phyloP scores from a whole-genome alignment of 2,329 filamentous ascomycete genomes.

The Trichoderma lentiforme region DNA sequence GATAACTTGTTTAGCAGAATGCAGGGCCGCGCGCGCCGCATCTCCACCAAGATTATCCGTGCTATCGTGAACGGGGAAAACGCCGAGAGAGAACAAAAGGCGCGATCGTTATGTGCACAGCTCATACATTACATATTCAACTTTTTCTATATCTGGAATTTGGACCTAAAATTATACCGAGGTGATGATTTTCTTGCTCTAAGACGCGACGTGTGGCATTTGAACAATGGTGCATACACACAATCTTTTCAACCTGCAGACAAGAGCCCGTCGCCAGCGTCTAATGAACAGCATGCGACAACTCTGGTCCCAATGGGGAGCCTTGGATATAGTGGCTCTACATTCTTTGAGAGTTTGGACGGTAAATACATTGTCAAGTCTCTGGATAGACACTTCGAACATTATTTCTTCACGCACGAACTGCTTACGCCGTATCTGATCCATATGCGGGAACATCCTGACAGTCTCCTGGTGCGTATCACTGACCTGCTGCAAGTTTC shows the following conservation, averaged over 20 bases:
- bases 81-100: neutral
- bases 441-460: constrained; percentile 59
- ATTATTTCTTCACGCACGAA: constrained; percentile 66
- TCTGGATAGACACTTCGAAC: constrained; percentile 65
- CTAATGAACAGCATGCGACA: neutral
- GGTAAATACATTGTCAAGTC: constrained; percentile 69
- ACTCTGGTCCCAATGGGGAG: neutral
- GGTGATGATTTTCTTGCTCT: neutral
- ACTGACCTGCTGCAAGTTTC: constrained; percentile 63
- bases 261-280: neutral
- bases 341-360: constrained; percentile 67
- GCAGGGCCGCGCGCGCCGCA: neutral
- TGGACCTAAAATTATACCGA: neutral
- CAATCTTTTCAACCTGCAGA: neutral
- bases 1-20: neutral
- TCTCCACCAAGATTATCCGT: neutral
- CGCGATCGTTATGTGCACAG: neutral
- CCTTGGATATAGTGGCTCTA: constrained; percentile 72
- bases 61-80: neutral
- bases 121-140: neutral
- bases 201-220: neutral
- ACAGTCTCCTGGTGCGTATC: constrained; percentile 66
- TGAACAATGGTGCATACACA: neutral
- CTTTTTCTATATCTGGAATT: neutral
- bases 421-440: constrained; percentile 61